Evolutionary conservation across 1,284 basidiomycete species (phyloP).

Genomic region (Entoloma clypeatum): DNA sequence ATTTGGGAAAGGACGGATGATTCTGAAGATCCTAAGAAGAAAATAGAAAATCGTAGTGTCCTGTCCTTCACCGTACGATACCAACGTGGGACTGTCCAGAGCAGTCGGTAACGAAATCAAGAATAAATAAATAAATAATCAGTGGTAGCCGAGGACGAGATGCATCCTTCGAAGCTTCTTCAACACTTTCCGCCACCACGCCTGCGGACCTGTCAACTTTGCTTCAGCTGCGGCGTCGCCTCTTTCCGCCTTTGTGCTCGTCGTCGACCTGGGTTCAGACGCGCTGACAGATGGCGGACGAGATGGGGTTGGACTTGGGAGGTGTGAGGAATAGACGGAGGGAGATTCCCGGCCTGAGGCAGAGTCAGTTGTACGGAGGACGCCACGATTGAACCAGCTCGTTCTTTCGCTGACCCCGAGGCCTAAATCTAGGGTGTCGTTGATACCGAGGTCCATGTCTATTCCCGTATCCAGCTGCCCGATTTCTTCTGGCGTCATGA

Average conservation of each 20-base stretch:
- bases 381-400: slow-evolving; percentile 35
- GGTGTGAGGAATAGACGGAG: slow-evolving; percentile 34
- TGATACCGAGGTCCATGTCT: slow-evolving; percentile 32
- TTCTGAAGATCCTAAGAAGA: too few relatives aligned
- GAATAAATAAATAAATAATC: too few relatives aligned
- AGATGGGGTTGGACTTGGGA: slow-evolving; percentile 24
- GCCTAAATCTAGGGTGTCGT: slow-evolving; percentile 35
- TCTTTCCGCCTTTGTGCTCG: slow-evolving; percentile 25
- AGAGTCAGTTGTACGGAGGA: too few relatives aligned
- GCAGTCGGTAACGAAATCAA: too few relatives aligned
- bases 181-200: slow-evolving; percentile 35
- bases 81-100: too few relatives aligned
- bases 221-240: not conserved
- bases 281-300: slow-evolving; percentile 24
- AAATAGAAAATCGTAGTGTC: too few relatives aligned
- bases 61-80: too few relatives aligned
- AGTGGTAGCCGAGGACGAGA: slow-evolving; percentile 13
- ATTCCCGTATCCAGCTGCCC: slow-evolving; percentile 31
- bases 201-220: slow-evolving; percentile 17
- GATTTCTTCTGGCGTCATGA: slow-evolving; percentile 30
- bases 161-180: slow-evolving; percentile 27
- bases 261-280: slow-evolving; percentile 26
- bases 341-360: slow-evolving; percentile 29
- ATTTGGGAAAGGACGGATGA: too few relatives aligned
- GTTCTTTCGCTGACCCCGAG: slow-evolving; percentile 29